phyloP scores from a whole-genome alignment of 495 filamentous ascomycete species.

The Penicillium herquei region DNA sequence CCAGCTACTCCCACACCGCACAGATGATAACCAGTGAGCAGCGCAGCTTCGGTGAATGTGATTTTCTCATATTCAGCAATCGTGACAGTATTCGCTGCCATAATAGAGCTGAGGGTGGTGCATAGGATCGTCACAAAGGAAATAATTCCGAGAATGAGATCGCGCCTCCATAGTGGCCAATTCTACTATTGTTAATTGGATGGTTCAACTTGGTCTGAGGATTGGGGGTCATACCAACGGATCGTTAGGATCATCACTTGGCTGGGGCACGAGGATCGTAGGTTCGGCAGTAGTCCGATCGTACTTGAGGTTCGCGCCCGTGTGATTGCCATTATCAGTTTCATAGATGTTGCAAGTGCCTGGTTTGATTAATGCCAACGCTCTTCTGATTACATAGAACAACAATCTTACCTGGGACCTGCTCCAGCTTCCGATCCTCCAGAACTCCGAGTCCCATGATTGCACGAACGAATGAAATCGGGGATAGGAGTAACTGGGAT shows the following conservation, averaged over 20 bases:
- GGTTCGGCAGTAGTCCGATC: slow-evolving; percentile 64
- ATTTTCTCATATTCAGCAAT: slow-evolving; percentile 58
- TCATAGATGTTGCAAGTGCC: slow-evolving; percentile 68
- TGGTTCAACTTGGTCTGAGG: not conserved
- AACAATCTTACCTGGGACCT: slow-evolving; percentile 68
- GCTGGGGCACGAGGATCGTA: slow-evolving; percentile 77
- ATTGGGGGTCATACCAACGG: slow-evolving; percentile 52
- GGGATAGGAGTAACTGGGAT: not conserved
- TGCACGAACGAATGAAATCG: not conserved
- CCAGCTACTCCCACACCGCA: slow-evolving; percentile 79
- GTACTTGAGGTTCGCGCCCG: slow-evolving; percentile 60
- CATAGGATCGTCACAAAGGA: slow-evolving; percentile 80
- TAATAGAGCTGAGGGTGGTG: slow-evolving; percentile 74
- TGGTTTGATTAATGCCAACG: slow-evolving; percentile 16
- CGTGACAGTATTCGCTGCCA: slow-evolving; percentile 82
- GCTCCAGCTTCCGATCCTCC: slow-evolving; percentile 58
- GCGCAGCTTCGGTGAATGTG: slow-evolving; percentile 68
- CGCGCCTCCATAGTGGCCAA: slow-evolving; percentile 86
- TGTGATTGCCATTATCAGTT: slow-evolving; percentile 33
- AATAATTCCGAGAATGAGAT: slow-evolving; percentile 73
- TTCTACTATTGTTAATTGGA: slow-evolving; percentile 53
- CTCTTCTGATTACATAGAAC: not conserved
- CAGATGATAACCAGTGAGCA: slow-evolving; percentile 85
- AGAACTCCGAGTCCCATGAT: slow-evolving; percentile 83
- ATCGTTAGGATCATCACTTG: slow-evolving; percentile 78